Percentiles rank a stretch among this genome's conserved stretches.
Conservation (phyloP, 2,329 filamentous ascomycete species). For the Colletotrichum nymphaeae region DNA sequence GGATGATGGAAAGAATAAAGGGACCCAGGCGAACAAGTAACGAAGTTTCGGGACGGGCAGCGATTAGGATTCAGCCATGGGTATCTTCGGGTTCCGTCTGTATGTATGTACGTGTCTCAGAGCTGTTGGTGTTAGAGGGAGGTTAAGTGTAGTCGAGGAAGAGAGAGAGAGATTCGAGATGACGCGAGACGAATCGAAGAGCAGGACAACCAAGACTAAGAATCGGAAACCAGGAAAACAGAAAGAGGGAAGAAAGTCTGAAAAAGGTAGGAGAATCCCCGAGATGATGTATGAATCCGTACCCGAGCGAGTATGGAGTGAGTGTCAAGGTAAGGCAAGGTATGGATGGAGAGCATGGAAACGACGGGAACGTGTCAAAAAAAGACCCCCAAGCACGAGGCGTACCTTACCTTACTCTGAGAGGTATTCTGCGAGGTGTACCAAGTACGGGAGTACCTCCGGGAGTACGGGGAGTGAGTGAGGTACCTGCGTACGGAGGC, state of each 20-base stretch:
- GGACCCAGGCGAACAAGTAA: neutral
- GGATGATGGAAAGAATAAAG: slow-evolving; percentile 11
- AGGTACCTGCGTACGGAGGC: neutral
- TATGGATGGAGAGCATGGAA: neutral
- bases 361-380: slow-evolving; percentile 25
- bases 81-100: too few species aligned
- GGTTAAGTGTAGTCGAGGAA: neutral
- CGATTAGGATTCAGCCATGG: slow-evolving; percentile 13
- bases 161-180: neutral
- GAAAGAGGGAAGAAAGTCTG: neutral
- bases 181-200: neutral
- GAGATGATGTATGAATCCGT: slow-evolving; percentile 29
- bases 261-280: slow-evolving; percentile 1
- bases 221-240: neutral
- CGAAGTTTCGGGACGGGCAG: neutral
- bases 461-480: too few species aligned
- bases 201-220: neutral
- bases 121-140: neutral
- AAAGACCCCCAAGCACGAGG: slow-evolving; percentile 12
- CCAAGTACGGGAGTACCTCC: neutral
- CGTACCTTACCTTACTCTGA: neutral
- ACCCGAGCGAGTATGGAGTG: neutral
- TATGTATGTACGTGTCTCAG: neutral
- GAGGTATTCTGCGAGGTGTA: neutral
- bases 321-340: too few species aligned